These are phyloP conservation scores for Fomitopsis betulina DNA, from an alignment of 1,284 basidiomycete species.

Conservation along the genomic window DNA sequence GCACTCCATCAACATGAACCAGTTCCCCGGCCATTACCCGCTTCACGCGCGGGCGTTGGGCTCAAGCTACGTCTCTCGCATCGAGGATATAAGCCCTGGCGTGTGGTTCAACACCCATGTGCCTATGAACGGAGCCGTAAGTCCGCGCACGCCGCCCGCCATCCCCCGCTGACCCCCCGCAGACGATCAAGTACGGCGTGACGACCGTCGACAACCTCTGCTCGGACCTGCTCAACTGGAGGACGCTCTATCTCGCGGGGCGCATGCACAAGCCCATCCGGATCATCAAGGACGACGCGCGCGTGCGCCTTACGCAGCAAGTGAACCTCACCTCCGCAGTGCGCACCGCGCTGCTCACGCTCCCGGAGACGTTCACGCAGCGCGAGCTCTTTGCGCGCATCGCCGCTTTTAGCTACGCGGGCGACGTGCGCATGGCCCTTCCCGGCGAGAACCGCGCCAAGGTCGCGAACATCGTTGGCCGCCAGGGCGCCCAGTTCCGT, in stretches of 20 bases:
- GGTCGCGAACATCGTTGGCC: slow-evolving; percentile 88
- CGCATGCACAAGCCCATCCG: slow-evolving; percentile 96
- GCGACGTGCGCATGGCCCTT: slow-evolving; percentile 91
- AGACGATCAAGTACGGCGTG: slow-evolving; percentile 98
- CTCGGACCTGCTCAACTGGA: slow-evolving; percentile 90
- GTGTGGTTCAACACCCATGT: slow-evolving; percentile 96
- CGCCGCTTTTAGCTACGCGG: slow-evolving; percentile 83
- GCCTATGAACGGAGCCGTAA: slow-evolving; percentile 76
- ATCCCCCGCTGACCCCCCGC: slow-evolving; percentile 8
- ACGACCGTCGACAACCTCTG: slow-evolving; percentile 89
- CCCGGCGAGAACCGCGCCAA: slow-evolving; percentile 95
- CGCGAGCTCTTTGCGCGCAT: slow-evolving; percentile 83
- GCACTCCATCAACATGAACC: slow-evolving; percentile 92
- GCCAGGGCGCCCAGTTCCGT: slow-evolving; percentile 81
- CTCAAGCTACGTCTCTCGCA: slow-evolving; percentile 66
- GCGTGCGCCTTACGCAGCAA: slow-evolving; percentile 88
- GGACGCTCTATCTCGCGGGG: slow-evolving; percentile 89
- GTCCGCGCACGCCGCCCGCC: slow-evolving; percentile 30
- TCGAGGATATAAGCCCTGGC: slow-evolving; percentile 82
- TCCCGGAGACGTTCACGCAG: slow-evolving; percentile 68
- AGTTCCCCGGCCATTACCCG: slow-evolving; percentile 89
- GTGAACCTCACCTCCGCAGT: slow-evolving; percentile 91
- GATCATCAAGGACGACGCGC: slow-evolving; percentile 84
- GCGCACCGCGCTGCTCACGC: slow-evolving; percentile 68
- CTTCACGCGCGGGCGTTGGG: slow-evolving; percentile 81